Evolutionary conservation across 108 stramenopile genomes (phyloP), one percentile per base, ranked within the genome.

Genomic region (Mediolabrus comicus): DNA sequence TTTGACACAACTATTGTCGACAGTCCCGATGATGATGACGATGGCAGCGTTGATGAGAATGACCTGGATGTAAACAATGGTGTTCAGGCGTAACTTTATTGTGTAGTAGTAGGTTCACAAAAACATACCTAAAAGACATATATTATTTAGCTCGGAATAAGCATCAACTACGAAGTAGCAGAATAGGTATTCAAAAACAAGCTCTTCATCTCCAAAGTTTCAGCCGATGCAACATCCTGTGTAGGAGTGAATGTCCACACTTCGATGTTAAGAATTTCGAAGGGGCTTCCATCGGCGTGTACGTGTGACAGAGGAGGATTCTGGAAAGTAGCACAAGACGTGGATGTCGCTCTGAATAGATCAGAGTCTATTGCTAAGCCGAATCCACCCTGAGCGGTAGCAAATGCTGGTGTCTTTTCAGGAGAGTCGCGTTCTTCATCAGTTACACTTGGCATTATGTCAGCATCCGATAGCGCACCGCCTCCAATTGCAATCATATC

Each of bases 201-300:
- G 56, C 77, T 75, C 16, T 65, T 88, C 89, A 90, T 87, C 65
- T 93, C 92, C 66, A 90, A 25, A 54, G 75, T 72, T 51, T 90
- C 87, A 0, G 89, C 89, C 9, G 83, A 59, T 9, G 69, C 72
- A 16, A 90, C 72, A 22, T 67, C 71, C 25, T 33, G 58, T 52
- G 86, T 86, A 0, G 92, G 87, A n/a, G 92, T 90, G 54, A 90
- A 75, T 22, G 89, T 89, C 92, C 92, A 93, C 11, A 84, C 80
- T 64, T 93, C 92, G 24, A 93, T 46, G 49, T 88, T 88, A 9
- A 83, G 53, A 3, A 93, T 83, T 51, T 89, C 82, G 52, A 93
- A 93, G 13, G 76, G 62, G 65, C 82, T 79, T 24, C 80, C 86
- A 33, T 79, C 52, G 16, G 67, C 34, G 35, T 62, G 63, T 1